These are phyloP conservation scores for Erodium moschatum DNA, from an alignment of 441 rosid species.

Conservation along the genomic window DNA sequence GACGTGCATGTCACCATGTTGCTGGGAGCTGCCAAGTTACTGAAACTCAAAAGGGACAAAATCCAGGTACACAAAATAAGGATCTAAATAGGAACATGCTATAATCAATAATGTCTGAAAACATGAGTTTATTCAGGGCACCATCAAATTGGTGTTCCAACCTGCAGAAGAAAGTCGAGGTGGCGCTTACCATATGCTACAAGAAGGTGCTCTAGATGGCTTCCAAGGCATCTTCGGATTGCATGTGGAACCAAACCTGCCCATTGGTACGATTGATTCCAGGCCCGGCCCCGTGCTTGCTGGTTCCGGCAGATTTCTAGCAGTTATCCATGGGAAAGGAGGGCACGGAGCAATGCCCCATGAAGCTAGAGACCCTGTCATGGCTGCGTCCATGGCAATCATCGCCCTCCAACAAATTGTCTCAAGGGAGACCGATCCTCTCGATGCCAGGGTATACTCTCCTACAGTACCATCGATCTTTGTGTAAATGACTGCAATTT, in stretches of 20 bases:
- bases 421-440: conserved; percentile 23
- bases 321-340: conserved; percentile 44
- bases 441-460: background rate
- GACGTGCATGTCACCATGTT: conserved; percentile 45
- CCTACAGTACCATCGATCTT: no score
- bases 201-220: conserved; percentile 52
- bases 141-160: conserved; percentile 71
- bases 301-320: conserved; percentile 47
- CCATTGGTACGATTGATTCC: conserved; percentile 47
- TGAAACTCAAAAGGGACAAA: conserved; percentile 21
- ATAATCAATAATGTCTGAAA: no score
- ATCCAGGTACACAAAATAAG: conserved; percentile 26
- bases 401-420: conserved; percentile 19
- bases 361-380: conserved; percentile 37
- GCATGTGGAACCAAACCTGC: conserved; percentile 44
- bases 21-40: conserved; percentile 48
- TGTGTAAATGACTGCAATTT: no score
- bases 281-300: conserved; percentile 63
- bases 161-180: conserved; percentile 66
- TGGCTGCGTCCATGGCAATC: background rate
- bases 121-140: conserved; percentile 34
- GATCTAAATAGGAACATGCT: no score
- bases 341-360: conserved; percentile 62
- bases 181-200: conserved; percentile 66
- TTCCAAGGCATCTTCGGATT: conserved; percentile 54